Base-by-base conservation (phyloP, 176 grass and related monocot genomes). In the Juncus effusus region DNA sequence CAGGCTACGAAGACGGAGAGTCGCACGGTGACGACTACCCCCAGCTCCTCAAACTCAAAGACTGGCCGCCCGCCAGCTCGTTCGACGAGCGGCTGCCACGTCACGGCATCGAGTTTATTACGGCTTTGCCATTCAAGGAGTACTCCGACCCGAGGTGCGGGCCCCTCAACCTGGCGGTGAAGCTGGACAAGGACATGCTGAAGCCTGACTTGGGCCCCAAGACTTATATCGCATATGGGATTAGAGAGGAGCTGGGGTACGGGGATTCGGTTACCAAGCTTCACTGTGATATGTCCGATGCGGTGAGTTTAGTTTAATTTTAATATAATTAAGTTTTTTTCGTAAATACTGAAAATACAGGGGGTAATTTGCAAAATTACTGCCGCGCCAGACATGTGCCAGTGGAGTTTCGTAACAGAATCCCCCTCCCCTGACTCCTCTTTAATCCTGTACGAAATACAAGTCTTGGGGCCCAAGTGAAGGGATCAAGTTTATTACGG, bases 181-280 rank as follows among this genome's bases (percentile, higher is more conserved):
- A 80, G 63, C 63, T 97, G 4, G 87, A 87, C 1, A 0, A 16
- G 3, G 0, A 10, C 35, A 65, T 79, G 64, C 60, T 63, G 5
- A 89, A 84, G 42, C 85, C 93, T 65, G 88, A 97, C n/a, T 65
- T 92, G 66, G 82, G 88, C 51, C 93, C 93, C 62, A 97, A 97
- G 78, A 76, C 88, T 45, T 97, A 78, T 19, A 92, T 97, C 67
- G 93, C 93, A 3, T 97, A 97, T 76, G 93, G 93, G 4, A 59
- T 97, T 51, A 3, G 80, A 16, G 63, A 92, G 51, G 93, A 97
- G 64, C 81, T 97, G 64, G 80, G 41, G 39, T 79, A 80, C 40
- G 88, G 93, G 50, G 88, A 97, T 80, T 97, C 93, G 14, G 88
- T 97, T 50, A 97, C 93, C 6, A 97, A 97, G 62, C 61, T 97